phyloP scores from a whole-genome alignment of 2,329 filamentous ascomycete species.

The Aureobasidium mangrovei region DNA sequence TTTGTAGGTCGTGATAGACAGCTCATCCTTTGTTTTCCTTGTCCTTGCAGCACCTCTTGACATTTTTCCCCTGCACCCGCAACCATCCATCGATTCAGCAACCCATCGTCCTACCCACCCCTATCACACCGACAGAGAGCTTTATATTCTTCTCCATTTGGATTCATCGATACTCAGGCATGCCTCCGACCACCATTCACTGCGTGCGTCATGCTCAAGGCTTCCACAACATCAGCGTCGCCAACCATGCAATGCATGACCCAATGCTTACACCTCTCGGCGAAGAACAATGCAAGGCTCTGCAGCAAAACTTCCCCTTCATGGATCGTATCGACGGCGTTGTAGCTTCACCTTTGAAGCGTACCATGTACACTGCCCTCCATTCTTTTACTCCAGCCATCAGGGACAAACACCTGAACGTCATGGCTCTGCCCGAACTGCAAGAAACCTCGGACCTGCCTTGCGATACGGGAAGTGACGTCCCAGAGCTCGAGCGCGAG shows the following conservation, averaged over 20 bases:
- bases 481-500: conserved; percentile 47
- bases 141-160: background rate
- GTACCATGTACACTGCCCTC: conserved; percentile 72
- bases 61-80: background rate
- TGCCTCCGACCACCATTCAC: conserved; percentile 43
- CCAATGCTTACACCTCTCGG: conserved; percentile 71
- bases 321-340: conserved; percentile 59
- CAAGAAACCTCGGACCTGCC: conserved; percentile 70
- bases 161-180: background rate
- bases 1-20: background rate
- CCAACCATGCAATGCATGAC: conserved; percentile 66
- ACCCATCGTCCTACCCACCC: background rate
- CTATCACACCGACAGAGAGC: background rate
- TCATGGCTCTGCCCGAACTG: conserved; percentile 62
- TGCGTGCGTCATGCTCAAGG: conserved; percentile 66
- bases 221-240: conserved; percentile 65
- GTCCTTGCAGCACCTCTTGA: background rate
- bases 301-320: conserved; percentile 55
- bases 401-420: conserved; percentile 36
- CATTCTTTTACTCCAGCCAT: conserved; percentile 55
- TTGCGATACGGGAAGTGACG: conserved; percentile 64
- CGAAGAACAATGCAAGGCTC: conserved; percentile 59
- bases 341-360: conserved; percentile 68
- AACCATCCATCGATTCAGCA: background rate
- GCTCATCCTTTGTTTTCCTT: background rate